Base-by-base conservation (phyloP, 768 basidiomycete genomes). In the Russula griseocarnosa region DNA sequence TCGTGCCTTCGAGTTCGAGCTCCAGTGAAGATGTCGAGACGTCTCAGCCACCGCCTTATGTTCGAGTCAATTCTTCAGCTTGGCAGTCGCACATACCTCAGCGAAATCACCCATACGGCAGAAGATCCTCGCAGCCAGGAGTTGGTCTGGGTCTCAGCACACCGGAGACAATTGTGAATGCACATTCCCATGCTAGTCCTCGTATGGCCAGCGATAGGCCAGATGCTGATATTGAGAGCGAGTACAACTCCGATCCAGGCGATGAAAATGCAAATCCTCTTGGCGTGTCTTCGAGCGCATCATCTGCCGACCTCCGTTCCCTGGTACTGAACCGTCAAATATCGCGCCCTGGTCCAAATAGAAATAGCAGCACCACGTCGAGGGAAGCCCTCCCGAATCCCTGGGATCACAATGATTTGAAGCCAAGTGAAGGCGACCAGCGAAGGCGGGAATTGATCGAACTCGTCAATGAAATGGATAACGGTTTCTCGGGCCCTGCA, bases 1-100 rank as follows among this genome's bases (percentile, higher is more conserved):
- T 66, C 44, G 65, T 63, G 6, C 59, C 63, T 7, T 65, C 63
- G n/a, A 56, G 63, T 55, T 65, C 63, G n/a, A 61, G 63, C 26
- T 65, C 63, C 8, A 65, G 63, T 44, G 63, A 61, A 61, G 63
- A 61, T 14, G 50, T 55, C 3, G 59, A 56, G 50, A 10, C 55
- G 7, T 61, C 50, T 10, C 54, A 36, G 28, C 26, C 20, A 10
- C n/a, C 47, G 18, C 24, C 55, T 14, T 22, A 44, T 22, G 30
- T n/a, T 14, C 32, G 44, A 22, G 32, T 24, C 34, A 36, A 52
- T 16, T 42, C 46, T 47, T 55, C 59, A 11, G 32, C 54, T n/a
- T 52, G 59, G 55, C n/a, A 49, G 13, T 56, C 55, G 42, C 53
- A 50, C 2, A 49, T 28, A 2, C n/a, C 52, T 49, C 58, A 50